Base-by-base conservation (phyloP, 2,329 filamentous ascomycete genomes). In the Akanthomyces muscarius region DNA sequence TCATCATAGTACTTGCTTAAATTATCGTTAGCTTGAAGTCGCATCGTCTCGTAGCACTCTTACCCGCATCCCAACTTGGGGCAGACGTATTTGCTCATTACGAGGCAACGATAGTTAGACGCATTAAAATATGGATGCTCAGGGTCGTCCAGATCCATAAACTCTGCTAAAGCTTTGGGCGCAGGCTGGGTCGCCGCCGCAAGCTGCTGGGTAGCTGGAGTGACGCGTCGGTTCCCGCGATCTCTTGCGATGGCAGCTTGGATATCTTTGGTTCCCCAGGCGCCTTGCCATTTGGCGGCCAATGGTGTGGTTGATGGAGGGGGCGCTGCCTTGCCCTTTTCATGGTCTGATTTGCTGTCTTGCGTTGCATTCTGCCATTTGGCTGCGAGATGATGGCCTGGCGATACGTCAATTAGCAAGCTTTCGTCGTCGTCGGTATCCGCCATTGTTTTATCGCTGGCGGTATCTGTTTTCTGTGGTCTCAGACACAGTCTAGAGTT, bases 61-160 rank as follows among this genome's bases (percentile, higher is more conserved):
- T 55, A 63, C 62, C 48, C 50, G 62, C 62, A 63, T 28, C 55
- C 62, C 10, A 48, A 18, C 48, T 63, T 63, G 14, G 62, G 62
- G 30, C 62, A 63, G 23, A 53, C 25, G 14, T 60, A 63, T 48
- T 59, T 63, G 13, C 42, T 45, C 3, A 59, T 47, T 21, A 23
- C 23, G 14, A 18, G 41, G 30, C 21, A 41, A n/a, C 47, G 23
- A 33, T 63, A 63, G 11, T 2, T 33, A 7, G 55, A 56, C 13
- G 62, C 62, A 13, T 33, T 33, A 6, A 63, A 63, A 10, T 25
- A 30, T n/a, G 54, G 55, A 11, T 55, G 48, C 1, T 42, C 23
- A 0, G 62, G 60, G 7, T 62, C 60, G 25, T 62, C 52, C 1
- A 62, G 18, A 33, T 56, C 51, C 52, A 55, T 42, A 0, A 28